A percentile compares a stretch with the other conserved stretches of the same genome.
These are phyloP conservation scores for Hymenoscyphus fraxineus DNA, from an alignment of 2,329 filamentous ascomycete species.

Conservation along the genomic window DNA sequence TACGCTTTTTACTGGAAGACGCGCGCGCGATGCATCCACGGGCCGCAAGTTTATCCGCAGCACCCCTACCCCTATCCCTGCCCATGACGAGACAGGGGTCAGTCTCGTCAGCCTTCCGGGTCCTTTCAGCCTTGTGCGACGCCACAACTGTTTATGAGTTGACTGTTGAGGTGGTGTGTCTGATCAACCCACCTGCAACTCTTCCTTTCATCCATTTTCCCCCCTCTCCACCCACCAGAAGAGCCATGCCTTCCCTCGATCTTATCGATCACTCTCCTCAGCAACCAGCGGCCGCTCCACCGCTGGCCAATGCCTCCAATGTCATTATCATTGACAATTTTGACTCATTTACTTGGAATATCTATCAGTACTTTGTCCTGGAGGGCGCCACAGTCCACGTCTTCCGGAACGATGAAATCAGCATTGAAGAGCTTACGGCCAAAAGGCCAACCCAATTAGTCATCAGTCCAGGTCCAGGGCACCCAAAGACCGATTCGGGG, in stretches of 20 bases:
- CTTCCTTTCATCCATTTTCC: background rate
- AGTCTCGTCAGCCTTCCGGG: background rate
- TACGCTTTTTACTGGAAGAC: slow-evolving; percentile 20
- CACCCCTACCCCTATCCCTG: too few species aligned
- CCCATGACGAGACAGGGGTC: too few species aligned
- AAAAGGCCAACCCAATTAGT: slow-evolving; percentile 90
- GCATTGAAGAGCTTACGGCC: slow-evolving; percentile 75
- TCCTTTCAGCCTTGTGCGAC: background rate
- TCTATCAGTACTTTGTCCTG: slow-evolving; percentile 97
- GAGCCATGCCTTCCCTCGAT: slow-evolving; percentile 43
- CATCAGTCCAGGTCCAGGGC: slow-evolving; percentile 90
- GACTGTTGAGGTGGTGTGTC: too few species aligned
- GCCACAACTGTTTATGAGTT: too few species aligned
- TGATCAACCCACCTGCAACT: background rate
- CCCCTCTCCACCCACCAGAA: background rate
- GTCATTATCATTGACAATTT: slow-evolving; percentile 98
- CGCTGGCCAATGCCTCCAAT: slow-evolving; percentile 78
- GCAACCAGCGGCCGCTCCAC: slow-evolving; percentile 70
- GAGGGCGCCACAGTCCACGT: slow-evolving; percentile 90
- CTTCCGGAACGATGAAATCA: slow-evolving; percentile 87
- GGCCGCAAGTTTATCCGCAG: background rate
- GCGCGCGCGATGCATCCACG: slow-evolving; percentile 12
- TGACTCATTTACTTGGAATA: slow-evolving; percentile 99
- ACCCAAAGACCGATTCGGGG: slow-evolving; percentile 86
- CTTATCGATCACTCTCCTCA: slow-evolving; percentile 81